Evolutionary conservation across 176 grass and related monocot species (phyloP), one percentile per base, ranked within the genome.

Genomic region (Eremochloa ophiuroides): DNA sequence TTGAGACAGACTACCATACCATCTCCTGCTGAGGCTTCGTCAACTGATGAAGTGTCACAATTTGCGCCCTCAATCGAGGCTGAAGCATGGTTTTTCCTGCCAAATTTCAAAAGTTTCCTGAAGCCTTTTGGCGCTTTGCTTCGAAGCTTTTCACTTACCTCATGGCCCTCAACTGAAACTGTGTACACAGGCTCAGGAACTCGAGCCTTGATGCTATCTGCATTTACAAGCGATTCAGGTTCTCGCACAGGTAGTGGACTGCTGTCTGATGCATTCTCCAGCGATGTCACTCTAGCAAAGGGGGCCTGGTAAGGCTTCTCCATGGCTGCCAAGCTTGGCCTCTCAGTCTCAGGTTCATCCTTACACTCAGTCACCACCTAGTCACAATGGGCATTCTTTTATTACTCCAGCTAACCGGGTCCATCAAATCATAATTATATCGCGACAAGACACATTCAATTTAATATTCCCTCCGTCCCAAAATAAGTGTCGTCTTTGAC

Each of bases 101-200:
- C 96, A 73, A 98, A 95, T 77, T 95, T 98, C 71, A 95, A 63
- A 68, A 98, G 82, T 79, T 98, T 98, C 65, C 88, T 94, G 41
- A 98, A 91, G 3, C 96, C 96, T 86, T 89, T 94, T 75, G 87
- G 74, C 79, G 91, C 96, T 81, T 98, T 98, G 77, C 59, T 92
- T 46, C 80, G 87, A 69, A 84, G 69, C 44, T 82, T 89, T 38
- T 84, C 75, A 72, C 47, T 74, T 78, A 75, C 75, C 44, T 83
- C 88, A 73, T 83, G 85, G 16, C 40, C 80, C 62, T 88, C 65
- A 33, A 86, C 73, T 37, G 64, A 88, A 84, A 62, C 65, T 43
- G 56, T 55, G 28, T 77, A 42, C 22, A 46, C 58, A 47, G 90
- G 83, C 39, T 62, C 79, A 58, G 68, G 84, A 3, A 91, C 53